Base-by-base conservation (phyloP, 352 stramenopile species). In the Elongisporangium anandrum region DNA sequence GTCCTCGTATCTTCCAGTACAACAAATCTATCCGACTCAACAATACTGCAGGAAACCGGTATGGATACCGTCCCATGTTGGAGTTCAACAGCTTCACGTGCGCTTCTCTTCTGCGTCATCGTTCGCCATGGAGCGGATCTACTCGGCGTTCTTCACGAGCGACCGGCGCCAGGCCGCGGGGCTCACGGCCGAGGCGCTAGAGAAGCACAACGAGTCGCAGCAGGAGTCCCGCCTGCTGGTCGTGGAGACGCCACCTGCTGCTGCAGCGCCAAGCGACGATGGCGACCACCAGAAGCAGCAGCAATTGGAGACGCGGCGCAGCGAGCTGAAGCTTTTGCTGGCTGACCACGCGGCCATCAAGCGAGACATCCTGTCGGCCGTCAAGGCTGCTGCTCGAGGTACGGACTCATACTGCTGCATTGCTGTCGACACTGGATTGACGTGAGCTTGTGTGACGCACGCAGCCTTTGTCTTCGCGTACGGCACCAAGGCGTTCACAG, bases 121-220 rank as follows among this genome's bases (percentile, higher is more conserved):
- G n/a, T n/a, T n/a, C n/a, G n/a, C n/a, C 20, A 95, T 95, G 84
- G 84, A 95, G 69, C 86, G 86, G 38, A 79, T 95, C 53, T 95
- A 95, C 68, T 95, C 86, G 59, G 86, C 86, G 49, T 90, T 95
- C 57, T 95, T 95, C 65, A 83, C 74, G 34, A 61, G 57, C 51
- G 77, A 87, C 51, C 71, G 72, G 9, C 68, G 77, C 26, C 61
- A 74, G 63, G 68, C 65, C 20, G 57, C 48, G 21, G 63, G 75
- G 60, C 72, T 94, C 50, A 94, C 84, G 23, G 78, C 79, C 7
- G 76, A 72, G 45, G 74, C 73, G 34, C 66, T 94, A 21, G 81
- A 84, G 58, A 71, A 80, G 48, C 84, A 94, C 63, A 85, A 94
- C 57, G 68, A 81, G 51, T 70, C 65, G 49, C 61, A 82, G 50